Base-by-base conservation (phyloP, 2,329 filamentous ascomycete species). In the Aspergillus jensenii region DNA sequence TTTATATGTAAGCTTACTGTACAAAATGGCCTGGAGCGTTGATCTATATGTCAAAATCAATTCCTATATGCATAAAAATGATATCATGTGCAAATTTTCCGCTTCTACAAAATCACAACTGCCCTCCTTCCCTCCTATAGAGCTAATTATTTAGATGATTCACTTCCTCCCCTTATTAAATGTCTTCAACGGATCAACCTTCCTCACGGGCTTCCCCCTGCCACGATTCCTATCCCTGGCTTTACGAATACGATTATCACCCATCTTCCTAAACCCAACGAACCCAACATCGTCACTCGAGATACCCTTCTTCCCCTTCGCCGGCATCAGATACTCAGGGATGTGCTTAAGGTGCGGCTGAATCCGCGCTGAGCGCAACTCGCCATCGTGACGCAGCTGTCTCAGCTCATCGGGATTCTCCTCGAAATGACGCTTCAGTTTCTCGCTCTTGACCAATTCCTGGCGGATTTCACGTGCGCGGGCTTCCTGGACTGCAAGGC, bases 271-370 rank as follows among this genome's bases (percentile, higher is more conserved):
- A 59, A 87, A 80, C 0, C 89, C 86, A 35, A 96, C 91, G 68
- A 91, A 95, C 2, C 91, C 91, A 55, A 92, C 81, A 58, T 90
- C 83, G 25, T 84, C 83, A 14, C 82, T 78, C 35, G 83, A 84
- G 53, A 91, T 77, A 0, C 83, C 87, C 68, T 89, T 88, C 73
- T 86, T 89, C 43, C 88, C 88, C 70, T 85, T 92, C 70, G 75
- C 83, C 78, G 95, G 95, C 67, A 99, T 80, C 52, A 99, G 78
- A 72, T 99, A 99, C 47, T 97, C 93, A 0, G 95, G 95, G 1
- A 99, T 90, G 73, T 97, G 91, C 76, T 91, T 96, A 63, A 99
- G 79, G 79, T 99, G 95, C 7, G 90, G 84, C 76, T 98, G 93
- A 46, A 92, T 87, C 59, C 90, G 82, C 14, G 93, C 91, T 23